These are phyloP conservation scores for Chytriomyces confervae DNA, from an alignment of 192 early-diverging fungal genomes.

Conservation along the genomic window DNA sequence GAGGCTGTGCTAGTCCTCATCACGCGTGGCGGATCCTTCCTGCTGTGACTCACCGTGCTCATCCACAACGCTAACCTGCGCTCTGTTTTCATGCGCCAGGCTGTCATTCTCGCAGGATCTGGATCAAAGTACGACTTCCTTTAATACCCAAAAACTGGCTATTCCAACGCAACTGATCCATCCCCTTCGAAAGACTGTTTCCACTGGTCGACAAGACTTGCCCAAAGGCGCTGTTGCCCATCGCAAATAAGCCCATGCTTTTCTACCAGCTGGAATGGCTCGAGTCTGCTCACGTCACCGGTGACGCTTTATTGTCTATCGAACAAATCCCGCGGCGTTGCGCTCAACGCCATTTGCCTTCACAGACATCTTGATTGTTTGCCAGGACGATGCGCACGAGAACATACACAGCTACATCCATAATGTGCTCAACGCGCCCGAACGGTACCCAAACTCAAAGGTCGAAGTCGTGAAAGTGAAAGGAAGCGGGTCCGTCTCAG, in stretches of 20 bases:
- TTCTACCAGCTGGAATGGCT: conserved; percentile 94
- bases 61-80: neutral
- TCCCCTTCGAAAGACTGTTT: conserved; percentile 29
- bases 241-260: conserved; percentile 95
- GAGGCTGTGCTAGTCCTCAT: neutral
- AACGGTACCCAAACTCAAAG: conserved; percentile 64
- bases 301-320: conserved; percentile 13
- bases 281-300: conserved; percentile 76
- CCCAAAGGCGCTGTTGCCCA: conserved; percentile 93
- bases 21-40: neutral
- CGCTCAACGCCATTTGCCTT: conserved; percentile 15
- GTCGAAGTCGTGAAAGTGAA: conserved; percentile 65
- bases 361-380: conserved; percentile 80
- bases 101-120: conserved; percentile 28
- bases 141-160: neutral
- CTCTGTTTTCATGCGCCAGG: conserved; percentile 7
- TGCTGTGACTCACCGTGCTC: neutral
- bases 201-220: conserved; percentile 75
- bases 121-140: conserved; percentile 19
- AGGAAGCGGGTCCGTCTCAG: conserved; percentile 64
- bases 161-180: neutral
- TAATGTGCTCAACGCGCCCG: conserved; percentile 44
- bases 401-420: conserved; percentile 72
- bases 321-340: neutral
- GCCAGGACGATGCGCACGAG: conserved; percentile 68